Base-by-base conservation (phyloP, 2,329 filamentous ascomycete genomes). In the Pseudogymnoascus sp. region DNA sequence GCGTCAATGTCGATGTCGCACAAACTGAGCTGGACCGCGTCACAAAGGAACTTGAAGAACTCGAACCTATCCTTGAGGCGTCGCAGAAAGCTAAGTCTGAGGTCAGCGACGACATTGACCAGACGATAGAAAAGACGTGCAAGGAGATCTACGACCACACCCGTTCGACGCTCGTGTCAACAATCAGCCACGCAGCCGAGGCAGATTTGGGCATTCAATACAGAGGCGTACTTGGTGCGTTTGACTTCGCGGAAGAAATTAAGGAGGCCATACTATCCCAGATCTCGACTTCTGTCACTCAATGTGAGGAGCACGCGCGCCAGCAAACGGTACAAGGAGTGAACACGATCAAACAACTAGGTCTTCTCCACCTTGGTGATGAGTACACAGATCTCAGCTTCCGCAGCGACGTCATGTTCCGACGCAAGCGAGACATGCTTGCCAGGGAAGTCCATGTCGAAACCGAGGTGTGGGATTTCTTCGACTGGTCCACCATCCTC, bases 341-440 rank as follows among this genome's bases (percentile, higher is more conserved):
- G 68, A 90, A 89, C 67, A 82, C 86, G 38, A 95, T 97, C 75
- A 95, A 95, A 73, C 88, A 91, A 68, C 82, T 97, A 1, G 94
- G 94, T 25, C 79, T 97, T 14, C 74, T 93, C 37, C 93, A 99
- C 73, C 84, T 97, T 5, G 93, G 93, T 8, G 86, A 94, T 69
- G 89, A 93, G 69, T 95, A 93, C 69, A 83, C 89, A 21, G 89
- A 92, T 69, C 84, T 97, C 53, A 90, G 86, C 68, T 97, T 99
- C 85, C 86, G 89, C 31, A 86, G 91, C 1, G 92, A 97, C 69
- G 85, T 92, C 72, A 97, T 99, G 94, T 99, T 97, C 80, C 87
- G 86, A 65, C 86, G 90, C 66, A 89, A 89, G 71, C 84, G 87
- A 65, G 91, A 99, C 73, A 84, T 86, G 1, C 78, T 96, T 42